Evolutionary conservation across 225 moss, liverwort and hornwort species (phyloP).

Genomic region (Sphagnum contortum): DNA sequence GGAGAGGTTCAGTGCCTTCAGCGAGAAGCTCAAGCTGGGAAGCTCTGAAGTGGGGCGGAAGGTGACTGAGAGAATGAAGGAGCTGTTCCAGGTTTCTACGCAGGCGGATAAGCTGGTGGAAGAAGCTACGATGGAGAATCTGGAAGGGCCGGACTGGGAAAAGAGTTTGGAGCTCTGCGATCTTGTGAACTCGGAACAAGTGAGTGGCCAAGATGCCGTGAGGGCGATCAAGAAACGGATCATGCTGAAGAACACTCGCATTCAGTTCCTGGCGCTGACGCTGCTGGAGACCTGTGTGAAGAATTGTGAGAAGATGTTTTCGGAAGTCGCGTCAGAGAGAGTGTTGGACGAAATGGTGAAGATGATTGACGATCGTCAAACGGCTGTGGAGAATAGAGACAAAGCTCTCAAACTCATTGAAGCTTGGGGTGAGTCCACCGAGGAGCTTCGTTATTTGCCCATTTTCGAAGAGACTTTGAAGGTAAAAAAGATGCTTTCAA

Average conservation of each 20-base stretch:
- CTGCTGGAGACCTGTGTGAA: conserved; percentile 47
- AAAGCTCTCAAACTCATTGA: conserved; percentile 50
- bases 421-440: conserved; percentile 50
- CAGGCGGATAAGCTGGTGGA: conserved; percentile 44
- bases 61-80: conserved; percentile 47
- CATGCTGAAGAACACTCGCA: conserved; percentile 24
- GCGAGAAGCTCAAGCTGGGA: conserved; percentile 52
- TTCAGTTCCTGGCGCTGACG: conserved; percentile 42
- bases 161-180: conserved; percentile 47
- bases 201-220: conserved; percentile 39
- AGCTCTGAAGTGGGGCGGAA: conserved; percentile 40
- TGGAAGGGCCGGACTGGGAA: conserved; percentile 40
- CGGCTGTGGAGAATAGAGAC: conserved; percentile 37
- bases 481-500: not conserved
- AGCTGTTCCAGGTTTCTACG: conserved; percentile 32
- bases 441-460: conserved; percentile 45
- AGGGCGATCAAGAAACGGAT: conserved; percentile 54
- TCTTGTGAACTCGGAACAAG: conserved; percentile 39
- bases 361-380: conserved; percentile 43
- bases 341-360: conserved; percentile 55
- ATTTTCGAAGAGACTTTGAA: conserved; percentile 48
- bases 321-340: conserved; percentile 48
- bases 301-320: conserved; percentile 56
- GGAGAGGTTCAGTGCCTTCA: conserved; percentile 20
- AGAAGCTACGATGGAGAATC: conserved; percentile 35